These are phyloP conservation scores for Candida xyloterini DNA, from an alignment of 805 yeast species.

Conservation along the genomic window DNA sequence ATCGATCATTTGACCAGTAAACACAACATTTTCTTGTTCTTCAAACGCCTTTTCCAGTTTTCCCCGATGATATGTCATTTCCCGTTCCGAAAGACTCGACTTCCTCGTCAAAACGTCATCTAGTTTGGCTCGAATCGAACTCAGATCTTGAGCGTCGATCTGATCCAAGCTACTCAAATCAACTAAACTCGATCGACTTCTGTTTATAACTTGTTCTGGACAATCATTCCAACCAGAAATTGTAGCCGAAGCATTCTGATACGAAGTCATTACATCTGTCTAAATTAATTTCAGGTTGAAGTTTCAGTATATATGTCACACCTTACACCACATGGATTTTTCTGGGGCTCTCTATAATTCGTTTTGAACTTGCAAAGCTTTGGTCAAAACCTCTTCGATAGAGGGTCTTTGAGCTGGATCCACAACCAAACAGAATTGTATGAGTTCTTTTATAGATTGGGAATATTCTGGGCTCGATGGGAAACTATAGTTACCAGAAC, in stretches of 20 bases:
- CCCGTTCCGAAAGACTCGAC: conserved; percentile 38
- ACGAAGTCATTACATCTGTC: conserved; percentile 17
- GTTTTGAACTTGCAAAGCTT: conserved; percentile 42
- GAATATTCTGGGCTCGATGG: conserved; percentile 56
- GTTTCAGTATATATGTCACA: background rate
- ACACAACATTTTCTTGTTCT: conserved; percentile 27
- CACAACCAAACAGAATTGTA: conserved; percentile 57
- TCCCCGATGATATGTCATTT: conserved; percentile 40
- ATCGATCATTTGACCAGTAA: conserved; percentile 26
- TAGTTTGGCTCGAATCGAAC: conserved; percentile 17
- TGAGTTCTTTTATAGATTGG: conserved; percentile 51
- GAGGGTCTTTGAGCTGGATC: conserved; percentile 63
- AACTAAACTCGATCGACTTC: background rate
- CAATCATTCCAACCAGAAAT: conserved; percentile 62
- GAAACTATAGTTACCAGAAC: conserved; percentile 58
- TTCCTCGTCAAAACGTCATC: conserved; percentile 26
- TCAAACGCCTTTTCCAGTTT: conserved; percentile 36
- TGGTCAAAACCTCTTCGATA: conserved; percentile 54
- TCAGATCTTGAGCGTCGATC: conserved; percentile 1
- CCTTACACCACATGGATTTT: conserved; percentile 2
- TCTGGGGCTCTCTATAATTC: background rate
- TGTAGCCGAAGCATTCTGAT: conserved; percentile 26
- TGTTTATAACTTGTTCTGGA: conserved; percentile 33
- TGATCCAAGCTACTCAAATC: background rate
- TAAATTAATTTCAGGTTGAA: background rate